Conservation (phyloP, 106 monocot genomes). For the Vanilla planifolia region DNA sequence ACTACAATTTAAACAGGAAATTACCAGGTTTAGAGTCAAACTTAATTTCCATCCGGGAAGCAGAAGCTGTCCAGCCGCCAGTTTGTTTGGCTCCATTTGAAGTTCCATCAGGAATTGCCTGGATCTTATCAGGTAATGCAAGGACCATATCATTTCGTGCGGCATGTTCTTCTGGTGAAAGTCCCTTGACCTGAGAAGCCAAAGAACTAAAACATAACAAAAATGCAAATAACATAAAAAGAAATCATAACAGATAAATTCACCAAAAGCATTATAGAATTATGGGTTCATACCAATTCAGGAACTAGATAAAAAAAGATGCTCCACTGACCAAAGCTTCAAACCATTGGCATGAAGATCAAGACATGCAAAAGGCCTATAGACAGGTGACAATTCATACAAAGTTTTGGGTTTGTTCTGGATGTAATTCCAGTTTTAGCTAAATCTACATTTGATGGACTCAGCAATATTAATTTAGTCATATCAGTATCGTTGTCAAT, state of each 20-base stretch:
- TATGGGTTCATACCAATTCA: background rate
- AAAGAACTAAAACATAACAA: background rate
- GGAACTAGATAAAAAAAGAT: no score
- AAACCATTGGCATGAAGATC: no score
- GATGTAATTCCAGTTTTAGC: no score
- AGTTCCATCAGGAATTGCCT: conserved; percentile 86
- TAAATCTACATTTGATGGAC: no score
- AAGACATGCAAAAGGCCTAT: no score
- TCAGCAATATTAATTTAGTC: no score
- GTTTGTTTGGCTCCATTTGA: conserved; percentile 52
- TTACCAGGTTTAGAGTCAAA: conserved; percentile 55
- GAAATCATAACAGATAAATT: background rate
- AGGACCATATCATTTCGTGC: conserved; percentile 71
- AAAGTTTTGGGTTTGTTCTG: no score
- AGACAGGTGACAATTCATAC: no score
- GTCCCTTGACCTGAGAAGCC: conserved; percentile 67
- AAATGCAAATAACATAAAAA: background rate
- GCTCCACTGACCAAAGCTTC: no score
- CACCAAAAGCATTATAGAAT: background rate
- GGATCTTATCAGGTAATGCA: conserved; percentile 85
- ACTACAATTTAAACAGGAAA: background rate
- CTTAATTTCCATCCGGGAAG: conserved; percentile 71
- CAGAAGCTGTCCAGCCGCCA: conserved; percentile 74
- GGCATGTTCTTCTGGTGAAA: conserved; percentile 81
- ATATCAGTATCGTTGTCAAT: no score